Base-by-base conservation (phyloP, 2,329 filamentous ascomycete genomes). In the Colletotrichum sp. region DNA sequence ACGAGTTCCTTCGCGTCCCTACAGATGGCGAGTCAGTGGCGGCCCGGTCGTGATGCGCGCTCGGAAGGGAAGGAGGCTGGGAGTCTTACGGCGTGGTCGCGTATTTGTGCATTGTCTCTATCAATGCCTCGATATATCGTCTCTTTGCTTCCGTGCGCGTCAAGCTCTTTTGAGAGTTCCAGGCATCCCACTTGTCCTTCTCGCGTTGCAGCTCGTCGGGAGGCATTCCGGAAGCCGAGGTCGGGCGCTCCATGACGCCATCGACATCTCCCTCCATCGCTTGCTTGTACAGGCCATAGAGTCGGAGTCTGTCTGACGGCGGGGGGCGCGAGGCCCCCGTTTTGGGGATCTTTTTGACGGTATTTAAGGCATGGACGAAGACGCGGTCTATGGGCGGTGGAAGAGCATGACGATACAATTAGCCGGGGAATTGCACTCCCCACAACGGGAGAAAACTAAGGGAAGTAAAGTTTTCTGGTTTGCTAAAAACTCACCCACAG, bases 201-300 rank as follows among this genome's bases (percentile, higher is more conserved):
- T 93, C 91, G 70, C 90, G 86, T 78, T 89, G 87, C 4, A 92
- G 82, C 76, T 93, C 92, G 77, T 92, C 90, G 24, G 83, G 80
- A 13, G 87, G 82, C 76, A 89, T 83, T 75, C 88, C 87, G 10
- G 87, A 86, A 24, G 86, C 87, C 66, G 84, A 81, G 57, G 87
- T 88, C 52, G 97, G 96, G 62, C 96, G 92, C 81, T 96, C 93
- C 94, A 98, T 98, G 66, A 99, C 95, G 65, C 95, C 95, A 80
- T 97, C 95, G 39, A 99, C 96, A 85, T 99, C 95, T 65, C 97
- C 97, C 88, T 99, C 96, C 97, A 99, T 99, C 77, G 96, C 96
- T 86, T 99, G 97, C 84, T 99, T 99, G 88, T 99, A 99, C 79
- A 99, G 90, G 78, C 97, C 97, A 93, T 99, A 99, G 77, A 99